Conservation (phyloP, 2,329 filamentous ascomycete species). For the Monilinia laxa region DNA sequence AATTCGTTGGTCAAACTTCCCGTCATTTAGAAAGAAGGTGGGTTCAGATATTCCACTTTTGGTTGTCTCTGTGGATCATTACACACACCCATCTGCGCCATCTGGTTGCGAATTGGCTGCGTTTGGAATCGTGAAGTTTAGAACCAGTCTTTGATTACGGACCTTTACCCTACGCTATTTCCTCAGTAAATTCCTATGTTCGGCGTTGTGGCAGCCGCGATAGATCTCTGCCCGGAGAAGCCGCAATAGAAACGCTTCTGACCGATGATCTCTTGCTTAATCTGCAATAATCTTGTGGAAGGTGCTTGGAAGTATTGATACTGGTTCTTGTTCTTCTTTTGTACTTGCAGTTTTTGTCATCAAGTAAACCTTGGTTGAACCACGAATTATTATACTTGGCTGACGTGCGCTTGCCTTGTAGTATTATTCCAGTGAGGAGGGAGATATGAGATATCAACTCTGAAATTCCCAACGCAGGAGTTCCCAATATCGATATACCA, state of each 20-base stretch:
- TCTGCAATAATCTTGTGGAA: conserved; percentile 1
- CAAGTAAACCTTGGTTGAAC: not conserved
- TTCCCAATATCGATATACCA: not conserved
- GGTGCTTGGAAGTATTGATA: not conserved
- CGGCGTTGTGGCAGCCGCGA: not conserved
- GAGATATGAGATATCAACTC: conserved; percentile 3
- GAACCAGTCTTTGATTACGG: not conserved
- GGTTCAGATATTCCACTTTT: conserved; percentile 22
- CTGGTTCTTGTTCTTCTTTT: not conserved
- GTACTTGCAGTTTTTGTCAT: conserved; percentile 1
- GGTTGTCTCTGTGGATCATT: conserved; percentile 13
- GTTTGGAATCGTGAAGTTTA: conserved; percentile 6
- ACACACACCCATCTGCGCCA: not conserved
- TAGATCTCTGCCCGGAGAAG: not conserved
- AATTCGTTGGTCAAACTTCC: conserved; percentile 3
- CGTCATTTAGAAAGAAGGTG: conserved; percentile 17
- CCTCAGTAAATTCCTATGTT: not conserved
- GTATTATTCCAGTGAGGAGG: not conserved
- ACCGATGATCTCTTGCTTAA: conserved; percentile 13
- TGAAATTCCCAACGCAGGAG: not conserved
- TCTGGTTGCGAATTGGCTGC: not conserved
- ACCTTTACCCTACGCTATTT: conserved; percentile 10
- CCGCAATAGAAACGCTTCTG: not conserved
- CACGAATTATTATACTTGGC: conserved; percentile 2
- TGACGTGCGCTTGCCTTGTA: conserved; percentile 6